Evolutionary conservation across 106 monocot genomes (phyloP), one percentile per base, ranked within the genome.

Genomic region (Apostasia ramifera): DNA sequence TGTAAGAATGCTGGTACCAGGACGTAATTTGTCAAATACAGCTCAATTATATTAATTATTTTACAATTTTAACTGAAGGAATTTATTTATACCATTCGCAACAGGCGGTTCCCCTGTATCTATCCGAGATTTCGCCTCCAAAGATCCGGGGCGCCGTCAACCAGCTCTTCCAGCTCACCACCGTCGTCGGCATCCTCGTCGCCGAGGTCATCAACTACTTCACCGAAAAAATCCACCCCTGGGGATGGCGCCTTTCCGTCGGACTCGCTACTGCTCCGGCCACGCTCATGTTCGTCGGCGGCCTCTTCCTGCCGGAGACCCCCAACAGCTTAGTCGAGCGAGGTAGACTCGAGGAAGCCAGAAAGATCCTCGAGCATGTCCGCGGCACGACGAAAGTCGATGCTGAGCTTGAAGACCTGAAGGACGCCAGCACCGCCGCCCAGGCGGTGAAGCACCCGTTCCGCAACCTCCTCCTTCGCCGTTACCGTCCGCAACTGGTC

Each of bases 231-330:
- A 63, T 83, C 53, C 85, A 82, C 47, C 84, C 84, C 0, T 89
- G 89, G 89, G 89, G 89, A 47, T 89, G 89, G 89, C 69, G 89
- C 40, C 69, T 89, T 0, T 89, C 89, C 13, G 83, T 90, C 7
- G 82, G 85, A 14, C 71, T 86, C 11, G 86, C 86, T 8, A 78
- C 69, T 2, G 71, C 76, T 2, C 85, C 85, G 2, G 85, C 85
- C 2, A 73, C 59, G n/a, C 71, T 86, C 13, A 86, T 86, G 85
- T 81, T 86, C n/a, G 9, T 81, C 5, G 85, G 85, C 1, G 81
- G 75, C 10, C 9, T 70, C 2, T 86, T 81, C 53, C 74, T 86
- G 0, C 85, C 81, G 0, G 81, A 81, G 60, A 86, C 85, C 0
- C 81, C 85, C 1, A 86, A 81, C 70, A 86, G 82, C 61, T 76